Evolutionary conservation across 768 basidiomycete species (phyloP).

Genomic region (Tulasnella sp.): DNA sequence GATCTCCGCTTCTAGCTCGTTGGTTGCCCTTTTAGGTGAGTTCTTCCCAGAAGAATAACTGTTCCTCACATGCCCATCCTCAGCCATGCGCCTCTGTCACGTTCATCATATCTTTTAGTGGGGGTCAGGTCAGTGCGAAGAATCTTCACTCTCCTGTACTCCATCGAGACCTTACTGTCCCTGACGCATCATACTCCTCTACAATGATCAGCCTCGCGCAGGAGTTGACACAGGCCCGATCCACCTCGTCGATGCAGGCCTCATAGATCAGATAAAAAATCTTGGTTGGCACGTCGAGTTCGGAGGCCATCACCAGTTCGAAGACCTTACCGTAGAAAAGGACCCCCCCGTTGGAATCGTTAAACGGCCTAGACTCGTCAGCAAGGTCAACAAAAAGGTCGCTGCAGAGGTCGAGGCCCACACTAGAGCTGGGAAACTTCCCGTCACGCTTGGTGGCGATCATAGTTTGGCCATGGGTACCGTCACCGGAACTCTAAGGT

Average conservation of each 20-base stretch:
- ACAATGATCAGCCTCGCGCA: slow-evolving; percentile 42
- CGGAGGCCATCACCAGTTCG: slow-evolving; percentile 83
- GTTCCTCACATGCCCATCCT: no score
- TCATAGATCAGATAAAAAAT: slow-evolving; percentile 58
- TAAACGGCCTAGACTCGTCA: slow-evolving; percentile 84
- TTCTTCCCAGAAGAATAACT: slow-evolving; percentile 10
- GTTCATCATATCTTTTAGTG: slow-evolving; percentile 19
- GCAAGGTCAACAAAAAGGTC: slow-evolving; percentile 67
- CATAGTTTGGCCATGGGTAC: slow-evolving; percentile 97
- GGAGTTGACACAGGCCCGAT: slow-evolving; percentile 87
- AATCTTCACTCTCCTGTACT: not conserved
- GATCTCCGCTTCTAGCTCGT: slow-evolving; percentile 56
- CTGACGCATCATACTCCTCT: not conserved
- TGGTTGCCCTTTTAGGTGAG: slow-evolving; percentile 90
- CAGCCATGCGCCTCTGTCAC: no score
- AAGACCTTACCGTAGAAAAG: slow-evolving; percentile 47
- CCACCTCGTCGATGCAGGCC: slow-evolving; percentile 76
- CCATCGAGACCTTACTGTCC: no score
- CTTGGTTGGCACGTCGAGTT: slow-evolving; percentile 88
- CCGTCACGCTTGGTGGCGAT: slow-evolving; percentile 90
- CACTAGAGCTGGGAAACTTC: slow-evolving; percentile 65
- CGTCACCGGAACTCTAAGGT: slow-evolving; percentile 79
- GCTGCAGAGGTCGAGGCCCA: slow-evolving; percentile 66
- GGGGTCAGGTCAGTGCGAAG: slow-evolving; percentile 24
- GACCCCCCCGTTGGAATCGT: slow-evolving; percentile 82